Evolutionary conservation across 306 rosid genomes (phyloP), one percentile per base, ranked within the genome.

Genomic region (Alnus rubra): DNA sequence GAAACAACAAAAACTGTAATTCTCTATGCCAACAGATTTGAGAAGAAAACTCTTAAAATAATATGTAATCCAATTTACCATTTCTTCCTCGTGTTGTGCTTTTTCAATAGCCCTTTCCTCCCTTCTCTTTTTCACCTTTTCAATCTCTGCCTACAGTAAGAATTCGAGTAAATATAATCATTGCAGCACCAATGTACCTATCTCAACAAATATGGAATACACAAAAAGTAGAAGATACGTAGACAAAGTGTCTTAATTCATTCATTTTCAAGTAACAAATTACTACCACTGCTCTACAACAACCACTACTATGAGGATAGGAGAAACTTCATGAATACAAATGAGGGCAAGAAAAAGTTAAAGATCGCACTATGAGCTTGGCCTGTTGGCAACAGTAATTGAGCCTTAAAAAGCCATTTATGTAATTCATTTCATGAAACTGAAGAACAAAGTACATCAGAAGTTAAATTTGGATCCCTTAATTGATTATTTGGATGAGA

Each of bases 31-130:
- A 77, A 64, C 49, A 74, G 31, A 73, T 69, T 62, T 72, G 74
- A 73, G 54, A 78, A 70, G 76, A 80, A 11, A 45, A 55, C 31
- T 78, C 37, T 3, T 37, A 5, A 74, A 9, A 56, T 56, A 49
- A 62, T 13, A 69, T 58, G 76, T 31, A 77, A 71, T 60, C 58
- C 60, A 75, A 84, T 87, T 82, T 77, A 93, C 99, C 99, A 95
- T 91, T 88, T 93, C 99, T 89, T 95, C 99, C 82, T 95, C 99
- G 15, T 86, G 98, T 14, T 80, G 98, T 70, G 99, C 99, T 73
- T 93, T 95, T 85, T 93, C 99, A 83, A 91, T 89, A 53, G 99
- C 98, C 81, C 99, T 90, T 84, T 93, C 99, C 84, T 95, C 99
- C 83, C 99, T 91, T 87, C 99, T 91, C 89, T 91, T 95, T 83